Evolutionary conservation across 345 rosid genomes (phyloP).

Genomic region (rapeseed (Brassica napus)): DNA sequence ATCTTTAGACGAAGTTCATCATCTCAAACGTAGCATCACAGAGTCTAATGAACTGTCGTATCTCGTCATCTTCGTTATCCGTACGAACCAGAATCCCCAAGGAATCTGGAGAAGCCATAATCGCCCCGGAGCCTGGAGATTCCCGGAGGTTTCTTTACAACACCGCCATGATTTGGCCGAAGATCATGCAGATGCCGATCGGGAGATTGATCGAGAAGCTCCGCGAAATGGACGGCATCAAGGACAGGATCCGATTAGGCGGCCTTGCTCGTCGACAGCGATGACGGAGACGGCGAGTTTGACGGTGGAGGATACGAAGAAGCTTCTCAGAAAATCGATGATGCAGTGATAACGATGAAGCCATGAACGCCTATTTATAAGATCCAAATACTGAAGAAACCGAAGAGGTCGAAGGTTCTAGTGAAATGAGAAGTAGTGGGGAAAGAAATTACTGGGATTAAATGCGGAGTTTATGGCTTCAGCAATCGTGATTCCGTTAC

Average conservation of each 20-base stretch:
- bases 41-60: constrained; percentile 39
- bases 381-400: no score
- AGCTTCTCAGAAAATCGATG: constrained; percentile 47
- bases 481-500: no score
- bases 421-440: no score
- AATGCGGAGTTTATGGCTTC: no score
- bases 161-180: constrained; percentile 38
- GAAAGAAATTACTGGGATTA: no score
- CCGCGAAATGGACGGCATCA: constrained; percentile 49
- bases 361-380: no score
- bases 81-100: constrained; percentile 41
- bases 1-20: constrained; percentile 58
- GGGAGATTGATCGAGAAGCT: constrained; percentile 61
- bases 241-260: constrained; percentile 62
- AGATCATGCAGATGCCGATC: constrained; percentile 35
- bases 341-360: no score
- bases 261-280: constrained; percentile 38
- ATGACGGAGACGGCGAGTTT: constrained; percentile 31
- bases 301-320: constrained; percentile 71
- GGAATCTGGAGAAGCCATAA: constrained; percentile 3
- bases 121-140: constrained; percentile 69
- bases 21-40: constrained; percentile 48
- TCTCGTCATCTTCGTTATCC: constrained; percentile 39
- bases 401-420: no score
- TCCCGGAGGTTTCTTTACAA: constrained; percentile 58